Evolutionary conservation across 495 filamentous ascomycete species (phyloP), one percentile per base, ranked within the genome.

Genomic region (Podospora conica): DNA sequence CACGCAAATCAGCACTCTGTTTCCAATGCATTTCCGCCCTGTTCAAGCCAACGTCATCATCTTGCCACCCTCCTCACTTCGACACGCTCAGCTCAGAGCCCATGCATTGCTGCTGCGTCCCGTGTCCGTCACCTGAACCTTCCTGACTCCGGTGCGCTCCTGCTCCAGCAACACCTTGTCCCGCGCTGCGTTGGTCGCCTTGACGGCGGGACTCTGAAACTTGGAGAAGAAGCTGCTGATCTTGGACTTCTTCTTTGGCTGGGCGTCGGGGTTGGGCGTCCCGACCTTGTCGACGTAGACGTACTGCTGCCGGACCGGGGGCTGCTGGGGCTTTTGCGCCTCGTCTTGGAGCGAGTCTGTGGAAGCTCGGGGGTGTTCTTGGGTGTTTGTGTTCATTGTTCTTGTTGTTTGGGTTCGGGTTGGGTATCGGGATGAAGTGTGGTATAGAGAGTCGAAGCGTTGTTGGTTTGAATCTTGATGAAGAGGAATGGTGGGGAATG

Each of bases 201-300:
- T 65, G 20, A 72, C 70, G 7, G 55, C 67, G 0, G 70, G 65
- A 29, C 62, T 69, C 57, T 69, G 62, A 59, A 72, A 72, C 56
- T 69, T 72, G 28, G 58, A 61, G 27, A 72, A 27, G 48, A 72
- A 68, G 40, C 55, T 60, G 59, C 60, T 24, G 3, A 72, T 23
- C 53, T 60, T 67, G 15, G 62, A 65, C 56, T 66, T 66, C 9
- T n/a, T 55, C 40, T 72, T 72, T 9, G 68, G 65, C 53, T 61
- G 24, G 10, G 58, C 55, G 29, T 72, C 24, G 1, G 70, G 67
- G 58, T 72, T 66, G 3, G 63, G 48, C 3, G 29, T 48, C 24
- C n/a, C 54, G n/a, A 21, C 23, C 3, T 33, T 28, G 9, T 65
- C 23, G 20, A 31, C 11, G 56, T 71, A 68, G 59, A 53, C 15